Percentiles rank a stretch among this genome's conserved stretches.
Evolutionary conservation across 306 rosid species (phyloP).

Genomic region (Pyrus bretschneideri): DNA sequence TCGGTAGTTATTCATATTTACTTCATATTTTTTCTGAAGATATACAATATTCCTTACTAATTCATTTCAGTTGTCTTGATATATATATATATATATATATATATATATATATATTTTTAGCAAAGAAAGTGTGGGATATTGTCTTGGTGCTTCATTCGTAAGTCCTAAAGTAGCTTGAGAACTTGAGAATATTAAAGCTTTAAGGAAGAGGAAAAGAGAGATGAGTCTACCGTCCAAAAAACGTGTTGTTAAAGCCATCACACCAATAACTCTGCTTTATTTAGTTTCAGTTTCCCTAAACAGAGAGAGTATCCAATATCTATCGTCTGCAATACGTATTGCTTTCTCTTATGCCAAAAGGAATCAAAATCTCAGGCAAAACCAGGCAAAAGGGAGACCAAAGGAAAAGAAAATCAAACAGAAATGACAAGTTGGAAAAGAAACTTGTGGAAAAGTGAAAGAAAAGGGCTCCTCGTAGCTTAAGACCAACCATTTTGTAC

Average conservation of each 20-base stretch:
- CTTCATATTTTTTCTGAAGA: no score
- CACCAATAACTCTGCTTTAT: background rate
- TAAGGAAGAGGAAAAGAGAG: background rate
- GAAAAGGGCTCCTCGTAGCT: background rate
- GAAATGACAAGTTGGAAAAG: conserved; percentile 5
- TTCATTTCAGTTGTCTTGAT: no score
- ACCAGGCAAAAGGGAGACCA: conserved; percentile 5
- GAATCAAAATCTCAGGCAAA: conserved; percentile 1
- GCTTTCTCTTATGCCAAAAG: conserved; percentile 16
- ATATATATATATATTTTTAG: no score
- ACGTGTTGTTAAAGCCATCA: conserved; percentile 24
- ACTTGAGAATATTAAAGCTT: background rate
- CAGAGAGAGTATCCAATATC: background rate
- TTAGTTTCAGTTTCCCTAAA: background rate
- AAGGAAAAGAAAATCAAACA: conserved; percentile 1
- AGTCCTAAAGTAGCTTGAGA: background rate
- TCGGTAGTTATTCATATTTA: no score
- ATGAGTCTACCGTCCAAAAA: conserved; percentile 17
- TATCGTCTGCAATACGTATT: background rate
- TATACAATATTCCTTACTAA: no score
- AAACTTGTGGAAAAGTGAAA: conserved; percentile 25
- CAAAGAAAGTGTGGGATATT: background rate
- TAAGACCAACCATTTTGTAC: background rate
- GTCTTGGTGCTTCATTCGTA: background rate
- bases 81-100: no score